These are phyloP conservation scores for Buddleja alternifolia DNA, from an alignment of 257 asterid genomes.

Conservation along the genomic window DNA sequence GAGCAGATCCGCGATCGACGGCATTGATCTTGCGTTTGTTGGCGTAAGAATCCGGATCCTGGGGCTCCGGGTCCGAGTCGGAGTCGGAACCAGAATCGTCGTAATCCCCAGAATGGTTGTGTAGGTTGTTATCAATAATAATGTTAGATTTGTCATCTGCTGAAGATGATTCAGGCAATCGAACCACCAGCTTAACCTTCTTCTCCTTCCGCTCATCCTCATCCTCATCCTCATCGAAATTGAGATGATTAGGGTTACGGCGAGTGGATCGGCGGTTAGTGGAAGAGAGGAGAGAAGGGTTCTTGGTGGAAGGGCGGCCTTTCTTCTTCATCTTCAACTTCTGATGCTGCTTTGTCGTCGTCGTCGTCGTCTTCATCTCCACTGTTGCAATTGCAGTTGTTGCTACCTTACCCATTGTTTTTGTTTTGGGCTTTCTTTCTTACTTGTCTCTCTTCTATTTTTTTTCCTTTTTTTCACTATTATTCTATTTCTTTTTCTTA, in stretches of 20 bases:
- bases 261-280: conserved; percentile 58
- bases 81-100: conserved; percentile 46
- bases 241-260: conserved; percentile 51
- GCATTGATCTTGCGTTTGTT: conserved; percentile 60
- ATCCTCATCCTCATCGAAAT: conserved; percentile 63
- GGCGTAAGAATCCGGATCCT: conserved; percentile 43
- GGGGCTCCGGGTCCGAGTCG: conserved; percentile 48
- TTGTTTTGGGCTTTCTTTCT: conserved; percentile 37
- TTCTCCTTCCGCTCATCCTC: conserved; percentile 87
- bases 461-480: background rate
- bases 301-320: conserved; percentile 68
- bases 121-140: conserved; percentile 24
- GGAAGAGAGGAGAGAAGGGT: conserved; percentile 42
- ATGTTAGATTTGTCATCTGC: no score
- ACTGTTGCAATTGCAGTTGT: conserved; percentile 37
- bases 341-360: no score
- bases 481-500: conserved; percentile 8
- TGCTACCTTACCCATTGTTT: conserved; percentile 70
- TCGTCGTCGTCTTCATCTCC: conserved; percentile 57
- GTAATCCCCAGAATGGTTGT: conserved; percentile 41
- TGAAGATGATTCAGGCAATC: conserved; percentile 78
- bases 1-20: conserved; percentile 75
- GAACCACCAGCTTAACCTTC: conserved; percentile 87
- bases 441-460: no score
- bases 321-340: no score